Evolutionary conservation across 495 filamentous ascomycete species (phyloP), one percentile per base, ranked within the genome.

Genomic region (Penicillium alfredii): DNA sequence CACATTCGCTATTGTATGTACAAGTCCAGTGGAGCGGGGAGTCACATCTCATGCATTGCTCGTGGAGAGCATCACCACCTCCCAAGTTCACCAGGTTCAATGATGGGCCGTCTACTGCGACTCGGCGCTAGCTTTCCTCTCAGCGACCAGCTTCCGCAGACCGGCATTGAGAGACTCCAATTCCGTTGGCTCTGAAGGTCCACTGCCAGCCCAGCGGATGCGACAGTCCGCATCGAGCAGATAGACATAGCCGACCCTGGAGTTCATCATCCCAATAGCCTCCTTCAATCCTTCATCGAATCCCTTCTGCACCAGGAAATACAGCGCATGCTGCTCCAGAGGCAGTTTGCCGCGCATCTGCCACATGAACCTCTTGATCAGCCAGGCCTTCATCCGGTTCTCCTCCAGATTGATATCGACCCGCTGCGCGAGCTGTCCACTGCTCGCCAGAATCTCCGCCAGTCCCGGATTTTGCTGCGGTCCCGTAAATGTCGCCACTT

Each of bases 171-270:
- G 49, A 3, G 77, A 73, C 35, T 82, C 76, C 55, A 72, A 73
- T 69, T 97, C 92, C 12, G 68, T 72, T 4, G 61, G 68, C 29
- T 80, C 71, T 9, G 84, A 82, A 24, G 68, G 58, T n/a, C 87
- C 92, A 59, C 87, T 89, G 3, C 85, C 92, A 0, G 90, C 92
- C 92, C 92, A 99, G 21, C 92, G 75, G 41, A 99, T 96, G 63
- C 74, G 81, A 63, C 86, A 93, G 30, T 87, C 64, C 47, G 77
- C 68, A 64, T 99, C 92, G 40, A 99, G 60, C 37, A 99, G 69
- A 64, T 94, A 99, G 16, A 88, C 85, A 68, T 96, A 96, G 8
- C 93, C 93, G 8, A 95, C 89, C 64, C 84, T 88, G 25, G 72
- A 74, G 61, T 97, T 99, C 57, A 86, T 56, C 53, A 92, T 63